Evolutionary conservation across 2,329 filamentous ascomycete species (phyloP), one percentile per base, ranked within the genome.

Genomic region (Aspergillus pseudoviridinutans): DNA sequence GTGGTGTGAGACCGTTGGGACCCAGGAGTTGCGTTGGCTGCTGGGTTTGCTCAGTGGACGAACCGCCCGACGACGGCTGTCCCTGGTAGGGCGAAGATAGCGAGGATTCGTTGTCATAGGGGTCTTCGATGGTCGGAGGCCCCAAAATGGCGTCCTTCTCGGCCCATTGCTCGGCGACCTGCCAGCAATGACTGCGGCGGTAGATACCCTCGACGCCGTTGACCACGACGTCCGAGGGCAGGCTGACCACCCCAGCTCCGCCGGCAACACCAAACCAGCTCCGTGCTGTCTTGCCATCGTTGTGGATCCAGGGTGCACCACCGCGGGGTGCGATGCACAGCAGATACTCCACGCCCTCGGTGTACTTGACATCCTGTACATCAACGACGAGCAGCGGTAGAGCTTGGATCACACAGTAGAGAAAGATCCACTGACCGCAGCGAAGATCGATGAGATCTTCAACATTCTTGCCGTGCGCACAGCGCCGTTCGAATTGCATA

Each of bases 171-270:
- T 84, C 80, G 3, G 86, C 87, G 65, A 82, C 79, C 57, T 80
- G 75, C 87, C 87, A 90, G 72, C 87, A 89, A 68, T 90, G 87
- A 59, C 84, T 87, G 46, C 87, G 82, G 17, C 84, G 81, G 71
- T 88, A 90, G 47, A 87, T 82, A 49, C 84, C 86, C 66, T 90
- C 87, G 1, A 87, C 82, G 20, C 87, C 84, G 64, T 88, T 82
- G 61, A 87, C 83, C 47, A 89, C 83, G 27, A 87, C 75, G 65
- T 89, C 85, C 0, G 81, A 81, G 1, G 87, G 86, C 5, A 89
- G 71, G 59, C 77, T 82, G 46, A 88, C 85, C 8, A 88, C 79
- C 46, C 82, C 83, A 25, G 79, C 79, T 42, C 84, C 81, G 41
- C 88, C 90, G 2, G 89, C 86, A 49, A 80, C 77, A 29, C 78